phyloP scores from a whole-genome alignment of 2,329 filamentous ascomycete species.

The Cladosporium sp. region DNA sequence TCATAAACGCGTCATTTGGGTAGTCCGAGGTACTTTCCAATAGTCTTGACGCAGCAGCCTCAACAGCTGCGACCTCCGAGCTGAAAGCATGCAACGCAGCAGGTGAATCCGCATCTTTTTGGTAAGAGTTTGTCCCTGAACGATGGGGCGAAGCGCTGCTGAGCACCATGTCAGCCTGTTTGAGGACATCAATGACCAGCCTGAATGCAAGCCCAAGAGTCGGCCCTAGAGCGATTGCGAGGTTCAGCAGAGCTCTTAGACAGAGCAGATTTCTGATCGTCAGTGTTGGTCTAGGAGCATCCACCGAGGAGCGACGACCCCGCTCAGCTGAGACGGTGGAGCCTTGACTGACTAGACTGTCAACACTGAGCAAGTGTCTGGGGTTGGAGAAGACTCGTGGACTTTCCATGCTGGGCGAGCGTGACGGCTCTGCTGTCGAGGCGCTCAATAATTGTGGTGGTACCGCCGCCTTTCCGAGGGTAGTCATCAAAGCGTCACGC shows the following conservation, averaged over 20 bases:
- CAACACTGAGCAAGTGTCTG: constrained; percentile 66
- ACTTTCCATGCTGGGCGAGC: constrained; percentile 41
- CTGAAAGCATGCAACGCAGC: constrained; percentile 44
- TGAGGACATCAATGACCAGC: constrained; percentile 84
- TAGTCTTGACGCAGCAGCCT: constrained; percentile 76
- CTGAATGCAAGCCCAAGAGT: constrained; percentile 80
- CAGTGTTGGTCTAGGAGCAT: constrained; percentile 49
- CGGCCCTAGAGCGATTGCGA: constrained; percentile 89
- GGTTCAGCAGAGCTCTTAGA: constrained; percentile 81
- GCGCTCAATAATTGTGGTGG: constrained; percentile 61
- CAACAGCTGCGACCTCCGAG: constrained; percentile 78
- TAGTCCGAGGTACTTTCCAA: constrained; percentile 92
- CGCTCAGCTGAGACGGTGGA: constrained; percentile 51
- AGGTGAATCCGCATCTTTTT: constrained; percentile 21
- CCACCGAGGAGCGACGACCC: constrained; percentile 54
- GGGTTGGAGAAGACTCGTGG: constrained; percentile 63
- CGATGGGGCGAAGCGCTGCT: constrained; percentile 36
- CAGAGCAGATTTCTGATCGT: constrained; percentile 89
- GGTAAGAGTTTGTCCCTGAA: constrained; percentile 15
- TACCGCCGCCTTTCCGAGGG: constrained; percentile 85
- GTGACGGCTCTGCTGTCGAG: constrained; percentile 26
- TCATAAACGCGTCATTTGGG: constrained; percentile 71
- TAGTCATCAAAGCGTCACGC: constrained; percentile 89
- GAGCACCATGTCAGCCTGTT: constrained; percentile 85
- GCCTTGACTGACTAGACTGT: constrained; percentile 57